Percentiles rank a stretch among this genome's conserved stretches.
These are phyloP conservation scores for Paraphoma sp. DNA, from an alignment of 2,329 filamentous ascomycete species.

Conservation along the genomic window DNA sequence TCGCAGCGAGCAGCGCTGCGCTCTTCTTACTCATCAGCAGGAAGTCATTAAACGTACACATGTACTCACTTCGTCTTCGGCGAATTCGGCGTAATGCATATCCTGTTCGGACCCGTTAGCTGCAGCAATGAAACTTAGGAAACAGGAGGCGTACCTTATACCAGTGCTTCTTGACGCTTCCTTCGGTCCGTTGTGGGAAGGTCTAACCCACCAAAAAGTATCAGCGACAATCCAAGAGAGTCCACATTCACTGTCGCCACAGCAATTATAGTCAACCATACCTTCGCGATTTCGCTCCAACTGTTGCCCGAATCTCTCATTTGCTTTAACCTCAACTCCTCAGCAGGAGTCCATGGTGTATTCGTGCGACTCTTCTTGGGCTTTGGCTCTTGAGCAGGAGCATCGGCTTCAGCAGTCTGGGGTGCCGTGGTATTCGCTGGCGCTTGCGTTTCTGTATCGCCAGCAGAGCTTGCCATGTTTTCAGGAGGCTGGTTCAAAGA, in stretches of 20 bases:
- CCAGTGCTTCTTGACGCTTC: constrained; percentile 99
- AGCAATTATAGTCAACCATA: constrained; percentile 46
- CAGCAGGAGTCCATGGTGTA: constrained; percentile 94
- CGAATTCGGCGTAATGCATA: constrained; percentile 99
- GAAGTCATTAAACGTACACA: constrained; percentile 11
- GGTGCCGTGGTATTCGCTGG: constrained; percentile 21
- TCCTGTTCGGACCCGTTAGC: constrained; percentile 64
- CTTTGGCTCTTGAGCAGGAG: constrained; percentile 44
- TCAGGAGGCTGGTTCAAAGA: constrained; percentile 31
- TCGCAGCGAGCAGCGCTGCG: constrained; percentile 83
- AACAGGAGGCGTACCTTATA: constrained; percentile 73
- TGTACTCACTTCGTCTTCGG: constrained; percentile 83
- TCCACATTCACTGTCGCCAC: constrained; percentile 1
- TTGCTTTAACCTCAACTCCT: constrained; percentile 89
- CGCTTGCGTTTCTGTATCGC: constrained; percentile 18
- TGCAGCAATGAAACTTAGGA: constrained; percentile 27
- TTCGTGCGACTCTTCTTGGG: constrained; percentile 97
- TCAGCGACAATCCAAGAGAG: neutral
- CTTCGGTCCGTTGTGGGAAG: constrained; percentile 91
- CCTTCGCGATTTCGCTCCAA: constrained; percentile 99
- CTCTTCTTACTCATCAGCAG: constrained; percentile 61
- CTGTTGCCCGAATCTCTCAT: constrained; percentile 93
- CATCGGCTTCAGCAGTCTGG: constrained; percentile 27
- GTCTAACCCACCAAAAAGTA: constrained; percentile 60
- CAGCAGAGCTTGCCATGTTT: constrained; percentile 28